A percentile compares a stretch with the other conserved stretches of the same genome.
These are phyloP conservation scores for Curvularia spicifera DNA, from an alignment of 2,329 filamentous ascomycete species.

Conservation along the genomic window DNA sequence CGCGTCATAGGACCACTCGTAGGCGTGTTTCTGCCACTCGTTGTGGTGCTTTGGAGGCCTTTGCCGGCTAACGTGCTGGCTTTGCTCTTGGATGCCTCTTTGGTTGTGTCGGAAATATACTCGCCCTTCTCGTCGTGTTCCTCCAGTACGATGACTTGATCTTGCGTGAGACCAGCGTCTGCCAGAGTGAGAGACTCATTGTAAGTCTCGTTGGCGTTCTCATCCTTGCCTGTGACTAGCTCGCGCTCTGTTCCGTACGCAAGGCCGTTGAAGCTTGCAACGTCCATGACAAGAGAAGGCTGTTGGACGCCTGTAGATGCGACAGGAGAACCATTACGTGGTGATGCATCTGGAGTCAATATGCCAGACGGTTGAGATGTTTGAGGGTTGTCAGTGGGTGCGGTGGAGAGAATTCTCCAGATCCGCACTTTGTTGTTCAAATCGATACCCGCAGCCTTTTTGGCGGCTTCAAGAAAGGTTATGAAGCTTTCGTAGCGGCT, in stretches of 20 bases:
- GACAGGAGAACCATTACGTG: slow-evolving; percentile 53
- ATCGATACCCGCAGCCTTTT: slow-evolving; percentile 71
- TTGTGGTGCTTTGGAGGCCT: slow-evolving; percentile 50
- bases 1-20: slow-evolving; percentile 70
- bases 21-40: slow-evolving; percentile 72
- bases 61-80: slow-evolving; percentile 43
- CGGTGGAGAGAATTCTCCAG: slow-evolving; percentile 67
- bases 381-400: slow-evolving; percentile 45
- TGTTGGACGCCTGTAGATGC: slow-evolving; percentile 40
- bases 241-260: slow-evolving; percentile 70
- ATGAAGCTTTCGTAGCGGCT: slow-evolving; percentile 74
- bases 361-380: slow-evolving; percentile 48
- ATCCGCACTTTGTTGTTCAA: slow-evolving; percentile 75
- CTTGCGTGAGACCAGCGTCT: slow-evolving; percentile 70
- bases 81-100: slow-evolving; percentile 54
- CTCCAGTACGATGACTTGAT: slow-evolving; percentile 82
- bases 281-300: slow-evolving; percentile 65
- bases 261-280: slow-evolving; percentile 67
- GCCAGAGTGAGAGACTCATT: slow-evolving; percentile 75
- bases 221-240: slow-evolving; percentile 68
- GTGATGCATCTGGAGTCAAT: slow-evolving; percentile 54
- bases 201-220: slow-evolving; percentile 75
- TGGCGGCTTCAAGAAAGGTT: slow-evolving; percentile 77
- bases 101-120: slow-evolving; percentile 59
- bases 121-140: slow-evolving; percentile 66